These are phyloP conservation scores for Fragilariopsis cylindrus DNA, from an alignment of 108 stramenopile genomes.

Conservation along the genomic window DNA sequence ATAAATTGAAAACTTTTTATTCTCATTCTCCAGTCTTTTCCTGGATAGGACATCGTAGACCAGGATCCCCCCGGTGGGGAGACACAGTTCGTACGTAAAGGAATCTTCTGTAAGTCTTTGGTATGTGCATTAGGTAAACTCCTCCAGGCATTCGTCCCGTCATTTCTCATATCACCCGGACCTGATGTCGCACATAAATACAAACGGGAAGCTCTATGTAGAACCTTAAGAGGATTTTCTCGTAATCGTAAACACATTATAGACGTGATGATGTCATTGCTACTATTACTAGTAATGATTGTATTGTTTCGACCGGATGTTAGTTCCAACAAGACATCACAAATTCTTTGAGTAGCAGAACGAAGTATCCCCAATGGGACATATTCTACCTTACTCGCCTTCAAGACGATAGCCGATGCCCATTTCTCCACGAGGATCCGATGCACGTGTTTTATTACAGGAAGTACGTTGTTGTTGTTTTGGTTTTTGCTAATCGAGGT, in stretches of 20 bases:
- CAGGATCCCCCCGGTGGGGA: constrained; percentile 40
- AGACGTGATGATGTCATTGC: not conserved
- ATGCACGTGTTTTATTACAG: constrained; percentile 70
- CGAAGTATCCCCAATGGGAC: constrained; percentile 28
- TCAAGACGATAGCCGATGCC: constrained; percentile 35
- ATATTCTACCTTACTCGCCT: constrained; percentile 27
- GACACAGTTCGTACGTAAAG: constrained; percentile 23
- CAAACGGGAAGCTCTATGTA: constrained; percentile 54
- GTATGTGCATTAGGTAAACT: constrained; percentile 39
- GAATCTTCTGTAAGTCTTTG: constrained; percentile 12
- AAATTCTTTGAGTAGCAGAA: not conserved
- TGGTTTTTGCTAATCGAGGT: not conserved
- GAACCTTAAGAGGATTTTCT: constrained; percentile 56
- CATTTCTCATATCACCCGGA: constrained; percentile 78
- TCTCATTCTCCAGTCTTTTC: constrained; percentile 63
- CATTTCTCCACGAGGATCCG: constrained; percentile 49
- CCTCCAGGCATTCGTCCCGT: constrained; percentile 79
- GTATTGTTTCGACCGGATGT: not conserved
- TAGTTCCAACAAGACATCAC: constrained; percentile 1
- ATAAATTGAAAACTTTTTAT: constrained; percentile 42
- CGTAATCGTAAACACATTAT: constrained; percentile 51
- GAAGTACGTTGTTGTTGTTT: constrained; percentile 39
- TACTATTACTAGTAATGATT: constrained; percentile 10
- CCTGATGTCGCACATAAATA: constrained; percentile 77
- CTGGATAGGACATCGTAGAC: constrained; percentile 66